Base-by-base conservation (phyloP, 768 basidiomycete genomes). In the Termitomyces sp. region DNA sequence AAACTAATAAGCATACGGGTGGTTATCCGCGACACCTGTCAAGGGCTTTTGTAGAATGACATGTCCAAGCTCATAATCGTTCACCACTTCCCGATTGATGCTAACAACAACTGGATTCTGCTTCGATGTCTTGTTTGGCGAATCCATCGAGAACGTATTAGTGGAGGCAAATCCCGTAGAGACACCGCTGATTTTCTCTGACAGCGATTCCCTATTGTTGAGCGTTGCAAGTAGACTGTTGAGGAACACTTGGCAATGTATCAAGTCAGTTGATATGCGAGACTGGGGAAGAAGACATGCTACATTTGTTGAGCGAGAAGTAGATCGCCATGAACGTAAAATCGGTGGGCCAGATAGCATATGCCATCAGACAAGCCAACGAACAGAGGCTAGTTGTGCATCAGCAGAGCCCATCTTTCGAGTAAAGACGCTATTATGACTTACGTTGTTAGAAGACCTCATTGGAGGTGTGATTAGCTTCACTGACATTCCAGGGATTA, bases 251-350 rank as follows among this genome's bases (percentile, higher is more conserved):
- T 32, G n/a, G 33, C 3, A 20, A 12, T n/a, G 16, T 29, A 11
- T 18, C 15, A 46, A 35, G n/a, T 27, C 15, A 18, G 22, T 50
- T n/a, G 25, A 32, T 31, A 29, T 7, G 22, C 36, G 35, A n/a
- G 41, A 23, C n/a, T 15, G 18, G 38, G 7, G 31, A 18, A 15
- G 6, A 36, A 33, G 32, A 5, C 29, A 4, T 25, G 33, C 20
- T 48, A 64, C 63, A 39, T 54, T 61, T 64, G 29, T 40, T 54
- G 11, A 59, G 40, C 25, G 54, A 46, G 50, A 64, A 61, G 36
- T 59, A 64, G 3, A 64, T 61, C 13, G 45, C 60, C 32, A 64
- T 53, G 42, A 54, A 64, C 13, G 53, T 59, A 22, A 60, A 61
- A 18, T 61, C 52, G 22, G 48, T n/a, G 18, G 63, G 63, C 58